Evolutionary conservation across 139 green algal species (phyloP).

Genomic region (Picochlorum sp.): DNA sequence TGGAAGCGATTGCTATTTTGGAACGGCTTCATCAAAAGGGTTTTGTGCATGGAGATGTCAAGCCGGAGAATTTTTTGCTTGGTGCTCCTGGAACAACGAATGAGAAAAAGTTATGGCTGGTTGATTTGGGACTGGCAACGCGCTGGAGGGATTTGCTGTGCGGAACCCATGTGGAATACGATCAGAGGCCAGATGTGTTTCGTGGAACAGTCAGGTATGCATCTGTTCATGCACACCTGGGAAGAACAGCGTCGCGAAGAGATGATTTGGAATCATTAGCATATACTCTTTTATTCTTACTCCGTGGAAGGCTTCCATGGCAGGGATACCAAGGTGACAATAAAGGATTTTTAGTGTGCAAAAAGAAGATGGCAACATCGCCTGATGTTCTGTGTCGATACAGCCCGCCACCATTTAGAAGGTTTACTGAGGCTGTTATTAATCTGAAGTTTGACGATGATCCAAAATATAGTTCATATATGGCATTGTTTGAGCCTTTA

Average conservation of each 20-base stretch:
- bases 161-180: slow-evolving; percentile 94
- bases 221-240: slow-evolving; percentile 94
- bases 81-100: slow-evolving; percentile 67
- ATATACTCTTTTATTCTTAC: slow-evolving; percentile 98
- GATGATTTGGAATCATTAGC: slow-evolving; percentile 97
- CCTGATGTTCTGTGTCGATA: slow-evolving; percentile 95
- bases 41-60: slow-evolving; percentile 98
- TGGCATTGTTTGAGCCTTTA: slow-evolving; percentile 88
- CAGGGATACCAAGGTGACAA: slow-evolving; percentile 78
- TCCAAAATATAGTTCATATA: slow-evolving; percentile 76
- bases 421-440: slow-evolving; percentile 92
- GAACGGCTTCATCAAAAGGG: slow-evolving; percentile 93
- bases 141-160: slow-evolving; percentile 60
- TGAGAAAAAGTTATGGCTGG: slow-evolving; percentile 93
- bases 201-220: slow-evolving; percentile 95
- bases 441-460: slow-evolving; percentile 99
- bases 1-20: slow-evolving; percentile 94
- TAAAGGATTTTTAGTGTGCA: slow-evolving; percentile 99
- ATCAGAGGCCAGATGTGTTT: slow-evolving; percentile 98
- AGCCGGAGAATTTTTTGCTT: slow-evolving; percentile 98
- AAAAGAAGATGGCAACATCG: slow-evolving; percentile 99
- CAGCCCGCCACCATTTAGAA: slow-evolving; percentile 84
- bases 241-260: slow-evolving; percentile 81
- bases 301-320: slow-evolving; percentile 87
- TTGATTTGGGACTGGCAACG: slow-evolving; percentile 86